Evolutionary conservation across 164 flowering plant species (phyloP).

Genomic region (Magnolia changhungtana): DNA sequence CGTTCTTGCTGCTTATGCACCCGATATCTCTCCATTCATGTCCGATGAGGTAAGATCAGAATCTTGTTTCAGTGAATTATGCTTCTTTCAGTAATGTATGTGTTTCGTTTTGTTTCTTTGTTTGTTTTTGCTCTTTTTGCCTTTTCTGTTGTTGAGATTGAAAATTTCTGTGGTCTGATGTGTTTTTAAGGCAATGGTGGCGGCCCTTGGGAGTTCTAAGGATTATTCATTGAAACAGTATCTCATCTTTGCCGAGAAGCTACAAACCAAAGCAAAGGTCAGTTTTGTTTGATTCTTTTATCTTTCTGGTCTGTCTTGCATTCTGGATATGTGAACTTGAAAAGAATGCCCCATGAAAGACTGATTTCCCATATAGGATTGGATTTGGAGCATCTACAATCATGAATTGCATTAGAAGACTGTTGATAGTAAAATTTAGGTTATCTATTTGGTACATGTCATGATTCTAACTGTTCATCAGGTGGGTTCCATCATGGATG

Average conservation of each 20-base stretch:
- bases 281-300: conserved; percentile 5
- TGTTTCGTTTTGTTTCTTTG: background rate
- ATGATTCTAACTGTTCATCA: no score
- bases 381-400: no score
- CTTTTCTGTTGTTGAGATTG: background rate
- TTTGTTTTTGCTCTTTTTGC: background rate
- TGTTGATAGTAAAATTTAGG: no score
- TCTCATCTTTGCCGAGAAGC: conserved; percentile 45
- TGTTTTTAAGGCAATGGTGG: conserved; percentile 64
- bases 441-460: no score
- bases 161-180: background rate
- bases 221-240: conserved; percentile 80
- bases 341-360: no score
- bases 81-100: background rate
- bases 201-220: conserved; percentile 64
- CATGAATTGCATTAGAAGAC: no score
- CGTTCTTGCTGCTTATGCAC: conserved; percentile 72
- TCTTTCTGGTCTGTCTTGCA: background rate
- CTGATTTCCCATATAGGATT: no score
- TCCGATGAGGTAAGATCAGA: conserved; percentile 69
- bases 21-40: conserved; percentile 79
- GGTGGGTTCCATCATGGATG: no score
- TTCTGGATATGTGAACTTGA: no score
- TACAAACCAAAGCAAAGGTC: conserved; percentile 79
- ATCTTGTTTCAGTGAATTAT: background rate